These are phyloP conservation scores for Moniliella sp. DNA, from an alignment of 1,284 basidiomycete species.

Conservation along the genomic window DNA sequence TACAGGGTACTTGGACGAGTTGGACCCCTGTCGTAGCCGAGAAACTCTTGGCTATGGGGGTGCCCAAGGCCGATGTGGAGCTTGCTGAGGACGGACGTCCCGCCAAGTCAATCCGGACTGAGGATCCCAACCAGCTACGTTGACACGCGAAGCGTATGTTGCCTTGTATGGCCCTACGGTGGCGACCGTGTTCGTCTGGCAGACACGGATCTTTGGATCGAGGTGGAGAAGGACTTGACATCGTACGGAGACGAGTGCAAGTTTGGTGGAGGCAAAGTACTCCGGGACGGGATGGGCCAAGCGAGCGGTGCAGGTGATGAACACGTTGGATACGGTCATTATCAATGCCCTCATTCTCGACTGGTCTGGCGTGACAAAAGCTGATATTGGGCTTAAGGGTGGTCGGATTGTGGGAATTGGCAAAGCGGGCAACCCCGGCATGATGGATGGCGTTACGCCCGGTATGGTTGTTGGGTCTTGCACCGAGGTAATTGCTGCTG, in stretches of 20 bases:
- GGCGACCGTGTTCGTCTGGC: constrained; percentile 73
- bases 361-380: constrained; percentile 88
- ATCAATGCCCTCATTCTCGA: constrained; percentile 86
- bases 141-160: constrained; percentile 18
- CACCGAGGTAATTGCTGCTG: constrained; percentile 58
- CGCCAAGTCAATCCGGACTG: too few species aligned
- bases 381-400: constrained; percentile 80
- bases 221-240: constrained; percentile 70
- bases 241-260: constrained; percentile 74
- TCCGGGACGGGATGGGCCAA: constrained; percentile 45
- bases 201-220: constrained; percentile 74
- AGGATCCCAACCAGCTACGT: constrained; percentile 5
- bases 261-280: constrained; percentile 56
- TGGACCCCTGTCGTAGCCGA: constrained; percentile 3
- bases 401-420: constrained; percentile 71
- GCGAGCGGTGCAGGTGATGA: constrained; percentile 49
- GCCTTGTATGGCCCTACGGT: constrained; percentile 53
- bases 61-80: too few species aligned
- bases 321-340: constrained; percentile 71
- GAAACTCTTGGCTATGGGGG: too few species aligned
- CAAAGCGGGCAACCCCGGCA: constrained; percentile 87
- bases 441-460: constrained; percentile 61
- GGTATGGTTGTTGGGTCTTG: constrained; percentile 49
- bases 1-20: constrained; percentile 8
- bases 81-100: too few species aligned